Percentiles rank a stretch among this genome's conserved stretches.
Conservation (phyloP, 495 filamentous ascomycete species). For the Cetradonia linearis region DNA sequence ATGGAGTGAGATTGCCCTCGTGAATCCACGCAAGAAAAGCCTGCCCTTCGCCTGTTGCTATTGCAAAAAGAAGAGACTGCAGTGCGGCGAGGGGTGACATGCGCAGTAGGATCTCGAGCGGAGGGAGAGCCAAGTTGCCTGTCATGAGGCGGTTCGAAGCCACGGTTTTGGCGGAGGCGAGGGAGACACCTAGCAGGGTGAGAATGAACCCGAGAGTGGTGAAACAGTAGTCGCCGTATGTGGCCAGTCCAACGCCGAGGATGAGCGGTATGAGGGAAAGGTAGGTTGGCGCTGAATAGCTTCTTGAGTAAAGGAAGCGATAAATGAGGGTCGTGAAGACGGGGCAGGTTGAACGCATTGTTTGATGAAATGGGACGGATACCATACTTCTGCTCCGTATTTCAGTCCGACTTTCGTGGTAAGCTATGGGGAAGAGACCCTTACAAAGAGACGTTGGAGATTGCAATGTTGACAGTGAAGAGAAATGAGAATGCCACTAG, state of each 20-base stretch:
- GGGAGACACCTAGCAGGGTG: constrained; percentile 43
- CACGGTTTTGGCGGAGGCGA: constrained; percentile 47
- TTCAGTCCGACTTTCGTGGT: not conserved
- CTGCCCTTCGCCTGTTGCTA: constrained; percentile 36
- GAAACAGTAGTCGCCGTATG: constrained; percentile 49
- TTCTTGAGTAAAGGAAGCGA: constrained; percentile 37
- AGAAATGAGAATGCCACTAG: constrained; percentile 44
- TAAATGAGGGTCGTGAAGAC: constrained; percentile 47
- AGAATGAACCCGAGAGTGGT: constrained; percentile 42
- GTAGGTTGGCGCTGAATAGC: constrained; percentile 42
- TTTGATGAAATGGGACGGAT: constrained; percentile 50
- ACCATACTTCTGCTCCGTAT: constrained; percentile 36
- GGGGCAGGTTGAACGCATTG: constrained; percentile 46
- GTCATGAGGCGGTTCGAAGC: constrained; percentile 49
- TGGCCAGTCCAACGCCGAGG: constrained; percentile 45
- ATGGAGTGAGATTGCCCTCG: constrained; percentile 13
- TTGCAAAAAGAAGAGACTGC: constrained; percentile 42
- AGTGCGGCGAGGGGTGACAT: constrained; percentile 46
- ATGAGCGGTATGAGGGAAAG: constrained; percentile 47
- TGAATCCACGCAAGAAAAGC: constrained; percentile 12
- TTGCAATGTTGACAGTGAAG: constrained; percentile 51
- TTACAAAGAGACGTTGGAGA: constrained; percentile 36
- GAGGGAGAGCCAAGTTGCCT: constrained; percentile 38
- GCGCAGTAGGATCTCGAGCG: constrained; percentile 44
- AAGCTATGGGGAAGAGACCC: constrained; percentile 4